Percentiles rank a stretch among this genome's conserved stretches.
These are phyloP conservation scores for Hypoxylon rickii DNA, from an alignment of 495 filamentous ascomycete species.

Conservation along the genomic window DNA sequence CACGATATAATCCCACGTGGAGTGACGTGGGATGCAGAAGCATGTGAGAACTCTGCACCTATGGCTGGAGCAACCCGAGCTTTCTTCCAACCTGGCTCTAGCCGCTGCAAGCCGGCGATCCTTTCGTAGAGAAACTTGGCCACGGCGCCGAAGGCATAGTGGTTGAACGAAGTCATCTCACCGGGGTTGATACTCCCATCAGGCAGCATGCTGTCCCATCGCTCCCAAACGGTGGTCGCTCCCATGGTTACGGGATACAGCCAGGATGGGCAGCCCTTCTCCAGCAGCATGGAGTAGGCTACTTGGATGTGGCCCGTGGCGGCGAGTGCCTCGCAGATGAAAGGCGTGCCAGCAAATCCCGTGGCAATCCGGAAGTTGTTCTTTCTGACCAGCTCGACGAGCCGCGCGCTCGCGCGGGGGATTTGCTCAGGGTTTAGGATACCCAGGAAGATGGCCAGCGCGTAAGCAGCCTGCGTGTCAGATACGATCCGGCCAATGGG, in stretches of 20 bases:
- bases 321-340: slow-evolving; percentile 47
- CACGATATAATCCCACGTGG: slow-evolving; percentile 16
- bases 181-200: slow-evolving; percentile 53
- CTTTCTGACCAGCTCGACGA: slow-evolving; percentile 39
- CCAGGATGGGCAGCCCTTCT: slow-evolving; percentile 47
- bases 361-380: slow-evolving; percentile 49
- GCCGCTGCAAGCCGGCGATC: slow-evolving; percentile 23
- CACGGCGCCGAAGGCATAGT: slow-evolving; percentile 54
- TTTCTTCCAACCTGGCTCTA: slow-evolving; percentile 30
- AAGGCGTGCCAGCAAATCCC: slow-evolving; percentile 55
- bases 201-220: slow-evolving; percentile 54
- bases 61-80: slow-evolving; percentile 28
- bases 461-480: slow-evolving; percentile 49
- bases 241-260: slow-evolving; percentile 55
- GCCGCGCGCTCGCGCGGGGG: no score
- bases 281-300: slow-evolving; percentile 26
- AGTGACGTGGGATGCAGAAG: slow-evolving; percentile 21
- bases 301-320: slow-evolving; percentile 9
- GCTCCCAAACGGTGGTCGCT: slow-evolving; percentile 57
- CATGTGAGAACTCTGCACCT: slow-evolving; percentile 25
- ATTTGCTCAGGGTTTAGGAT: no score
- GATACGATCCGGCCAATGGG: slow-evolving; percentile 40
- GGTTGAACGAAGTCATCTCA: slow-evolving; percentile 57
- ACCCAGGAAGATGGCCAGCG: slow-evolving; percentile 49
- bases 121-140: slow-evolving; percentile 30